Evolutionary conservation across 2,329 filamentous ascomycete genomes (phyloP).

Genomic region (Fusarium fujikuroi): DNA sequence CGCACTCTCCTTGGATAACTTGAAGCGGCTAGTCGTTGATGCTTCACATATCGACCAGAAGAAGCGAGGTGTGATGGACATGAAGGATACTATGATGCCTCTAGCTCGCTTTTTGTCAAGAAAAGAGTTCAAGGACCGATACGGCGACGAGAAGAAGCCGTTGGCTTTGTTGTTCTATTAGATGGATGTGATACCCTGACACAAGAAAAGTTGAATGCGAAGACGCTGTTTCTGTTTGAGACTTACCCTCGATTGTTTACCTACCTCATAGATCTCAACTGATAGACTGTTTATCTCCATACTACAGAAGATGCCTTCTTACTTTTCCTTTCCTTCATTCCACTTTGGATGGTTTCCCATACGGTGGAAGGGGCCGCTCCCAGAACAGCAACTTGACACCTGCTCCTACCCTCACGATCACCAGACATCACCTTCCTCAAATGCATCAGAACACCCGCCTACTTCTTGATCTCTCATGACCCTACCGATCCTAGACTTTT

Average conservation of each 20-base stretch:
- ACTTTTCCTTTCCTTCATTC: not conserved
- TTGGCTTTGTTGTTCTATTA: slow-evolving; percentile 75
- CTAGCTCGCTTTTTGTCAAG: slow-evolving; percentile 79
- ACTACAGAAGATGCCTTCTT: not conserved
- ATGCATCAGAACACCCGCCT: not conserved
- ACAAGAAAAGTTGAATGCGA: slow-evolving; percentile 1
- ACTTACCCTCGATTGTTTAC: not conserved
- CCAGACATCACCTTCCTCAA: not conserved
- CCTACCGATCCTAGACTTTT: not conserved
- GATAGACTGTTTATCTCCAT: not conserved
- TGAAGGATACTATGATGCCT: slow-evolving; percentile 90
- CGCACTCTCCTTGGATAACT: slow-evolving; percentile 73
- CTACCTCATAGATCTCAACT: not conserved
- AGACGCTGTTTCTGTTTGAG: not conserved
- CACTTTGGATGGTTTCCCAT: not conserved
- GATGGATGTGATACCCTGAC: slow-evolving; percentile 46
- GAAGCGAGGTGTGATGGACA: slow-evolving; percentile 92
- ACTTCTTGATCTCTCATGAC: not conserved
- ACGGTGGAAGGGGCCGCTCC: not conserved
- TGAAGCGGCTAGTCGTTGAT: slow-evolving; percentile 87
- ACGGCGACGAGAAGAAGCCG: slow-evolving; percentile 67
- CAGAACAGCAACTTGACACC: not conserved
- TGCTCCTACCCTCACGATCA: not conserved
- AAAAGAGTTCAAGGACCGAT: slow-evolving; percentile 76
- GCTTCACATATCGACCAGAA: slow-evolving; percentile 95